These are phyloP conservation scores for Petunia axillaris DNA, from an alignment of 257 asterid species.

Conservation along the genomic window DNA sequence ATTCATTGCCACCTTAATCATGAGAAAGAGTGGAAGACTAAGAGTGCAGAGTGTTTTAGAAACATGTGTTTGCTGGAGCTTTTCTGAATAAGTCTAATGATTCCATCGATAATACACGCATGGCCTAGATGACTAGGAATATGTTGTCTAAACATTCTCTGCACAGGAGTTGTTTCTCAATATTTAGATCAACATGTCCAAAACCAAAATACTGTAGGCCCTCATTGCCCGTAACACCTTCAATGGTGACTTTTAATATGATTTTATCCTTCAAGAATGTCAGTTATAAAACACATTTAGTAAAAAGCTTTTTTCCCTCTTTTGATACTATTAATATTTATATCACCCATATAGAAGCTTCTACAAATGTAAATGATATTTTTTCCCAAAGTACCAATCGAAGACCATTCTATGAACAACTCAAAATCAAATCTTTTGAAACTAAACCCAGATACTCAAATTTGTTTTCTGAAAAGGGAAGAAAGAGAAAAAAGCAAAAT, in stretches of 20 bases:
- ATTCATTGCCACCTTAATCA: not conserved
- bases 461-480: not conserved
- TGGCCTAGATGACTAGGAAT: not conserved
- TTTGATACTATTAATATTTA: not conserved
- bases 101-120: not conserved
- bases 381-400: not conserved
- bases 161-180: not conserved
- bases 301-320: not conserved
- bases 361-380: not conserved
- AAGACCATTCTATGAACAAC: not conserved
- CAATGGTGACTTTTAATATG: not conserved
- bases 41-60: not conserved
- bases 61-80: not conserved
- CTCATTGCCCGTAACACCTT: not conserved
- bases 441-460: not conserved
- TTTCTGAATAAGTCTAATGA: not conserved
- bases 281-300: not conserved
- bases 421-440: not conserved
- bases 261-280: not conserved
- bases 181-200: not conserved
- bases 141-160: conserved; percentile 3
- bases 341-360: not conserved
- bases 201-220: not conserved
- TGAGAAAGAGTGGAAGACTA: not conserved
- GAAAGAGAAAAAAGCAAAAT: too few species aligned